These are phyloP conservation scores for Polychytrium aggregatum DNA, from an alignment of 192 early-diverging fungal species.

Conservation along the genomic window DNA sequence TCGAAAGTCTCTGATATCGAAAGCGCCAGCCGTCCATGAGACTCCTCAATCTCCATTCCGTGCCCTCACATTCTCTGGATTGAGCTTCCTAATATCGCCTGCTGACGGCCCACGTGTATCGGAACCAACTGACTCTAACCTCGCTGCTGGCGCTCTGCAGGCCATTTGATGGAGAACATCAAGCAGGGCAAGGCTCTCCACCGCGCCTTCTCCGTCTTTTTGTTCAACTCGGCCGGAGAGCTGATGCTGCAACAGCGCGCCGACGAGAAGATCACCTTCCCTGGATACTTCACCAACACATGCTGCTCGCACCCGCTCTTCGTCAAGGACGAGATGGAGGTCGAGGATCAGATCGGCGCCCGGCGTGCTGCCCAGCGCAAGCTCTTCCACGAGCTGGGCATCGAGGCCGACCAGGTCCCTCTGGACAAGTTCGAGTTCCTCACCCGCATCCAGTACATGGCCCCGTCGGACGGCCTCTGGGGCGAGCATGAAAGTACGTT, in stretches of 20 bases:
- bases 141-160: conserved; percentile 16
- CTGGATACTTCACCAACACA: conserved; percentile 92
- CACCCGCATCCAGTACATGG: conserved; percentile 92
- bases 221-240: conserved; percentile 79
- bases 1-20: no score
- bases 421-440: conserved; percentile 78
- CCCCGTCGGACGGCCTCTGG: conserved; percentile 91
- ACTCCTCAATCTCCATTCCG: no score
- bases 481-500: conserved; percentile 90
- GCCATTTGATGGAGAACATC: conserved; percentile 94
- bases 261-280: conserved; percentile 96
- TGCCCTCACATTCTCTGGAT: no score
- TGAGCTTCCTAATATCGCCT: no score
- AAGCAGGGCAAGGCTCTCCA: conserved; percentile 78
- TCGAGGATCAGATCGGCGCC: conserved; percentile 69
- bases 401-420: conserved; percentile 58
- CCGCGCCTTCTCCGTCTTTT: conserved; percentile 92
- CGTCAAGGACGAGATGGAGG: conserved; percentile 62
- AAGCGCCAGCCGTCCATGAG: no score
- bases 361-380: conserved; percentile 85
- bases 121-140: no score
- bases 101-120: no score
- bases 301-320: conserved; percentile 97
- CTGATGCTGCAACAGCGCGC: conserved; percentile 93
- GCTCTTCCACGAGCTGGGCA: conserved; percentile 92